phyloP scores from a whole-genome alignment of 2,329 filamentous ascomycete genomes.

The Epichloe bromicola region DNA sequence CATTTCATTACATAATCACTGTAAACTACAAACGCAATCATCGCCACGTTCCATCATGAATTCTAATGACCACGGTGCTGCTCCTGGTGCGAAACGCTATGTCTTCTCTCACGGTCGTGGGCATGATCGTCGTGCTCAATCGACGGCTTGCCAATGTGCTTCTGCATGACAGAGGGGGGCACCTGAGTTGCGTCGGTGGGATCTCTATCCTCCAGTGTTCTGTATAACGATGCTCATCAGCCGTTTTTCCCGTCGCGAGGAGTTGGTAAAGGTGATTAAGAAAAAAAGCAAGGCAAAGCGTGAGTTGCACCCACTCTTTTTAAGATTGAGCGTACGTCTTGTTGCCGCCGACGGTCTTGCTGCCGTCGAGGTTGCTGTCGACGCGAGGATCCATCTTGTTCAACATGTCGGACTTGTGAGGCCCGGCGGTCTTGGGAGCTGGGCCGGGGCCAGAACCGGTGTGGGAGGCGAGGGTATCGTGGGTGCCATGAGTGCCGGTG shows the following conservation, averaged over 20 bases:
- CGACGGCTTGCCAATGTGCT: slow-evolving; percentile 31
- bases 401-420: slow-evolving; percentile 36
- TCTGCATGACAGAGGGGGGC: slow-evolving; percentile 40
- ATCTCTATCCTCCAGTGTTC: slow-evolving; percentile 21
- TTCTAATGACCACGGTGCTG: slow-evolving; percentile 31
- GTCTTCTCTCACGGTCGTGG: slow-evolving; percentile 32
- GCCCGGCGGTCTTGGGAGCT: slow-evolving; percentile 22
- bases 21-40: neutral
- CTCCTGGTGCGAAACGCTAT: slow-evolving; percentile 37
- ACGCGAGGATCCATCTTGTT: slow-evolving; percentile 45
- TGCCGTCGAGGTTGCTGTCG: slow-evolving; percentile 41
- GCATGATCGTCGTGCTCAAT: slow-evolving; percentile 30
- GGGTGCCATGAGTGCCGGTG: slow-evolving; percentile 10
- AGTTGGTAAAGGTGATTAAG: too few relatives aligned
- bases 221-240: neutral
- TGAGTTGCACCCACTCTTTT: slow-evolving; percentile 11
- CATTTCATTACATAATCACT: slow-evolving; percentile 3
- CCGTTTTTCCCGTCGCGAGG: neutral
- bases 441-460: slow-evolving; percentile 15
- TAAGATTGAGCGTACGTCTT: slow-evolving; percentile 30
- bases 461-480: neutral
- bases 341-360: slow-evolving; percentile 40
- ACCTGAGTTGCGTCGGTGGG: slow-evolving; percentile 45
- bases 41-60: neutral
- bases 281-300: neutral